Evolutionary conservation across 139 green algal genomes (phyloP).

Genomic region (Tetradesmus lagerheimii): DNA sequence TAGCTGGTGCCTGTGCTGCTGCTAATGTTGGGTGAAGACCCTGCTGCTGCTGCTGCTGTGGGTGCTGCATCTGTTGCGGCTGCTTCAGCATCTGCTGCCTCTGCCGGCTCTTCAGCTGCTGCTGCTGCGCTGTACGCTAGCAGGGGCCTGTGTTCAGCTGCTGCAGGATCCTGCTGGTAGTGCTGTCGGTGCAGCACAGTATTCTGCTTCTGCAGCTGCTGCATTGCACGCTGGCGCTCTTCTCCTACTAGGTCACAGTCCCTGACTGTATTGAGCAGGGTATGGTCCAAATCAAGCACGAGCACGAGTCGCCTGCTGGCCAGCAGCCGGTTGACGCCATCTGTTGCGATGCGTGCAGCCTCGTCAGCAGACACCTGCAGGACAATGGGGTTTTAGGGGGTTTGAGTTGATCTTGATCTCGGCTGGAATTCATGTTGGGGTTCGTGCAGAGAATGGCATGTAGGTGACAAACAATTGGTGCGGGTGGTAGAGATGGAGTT

Average conservation of each 20-base stretch:
- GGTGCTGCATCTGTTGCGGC: neutral
- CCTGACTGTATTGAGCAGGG: constrained; percentile 88
- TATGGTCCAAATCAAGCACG: constrained; percentile 97
- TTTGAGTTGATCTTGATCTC: neutral
- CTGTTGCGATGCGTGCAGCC: constrained; percentile 51
- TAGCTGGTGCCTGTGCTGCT: constrained; percentile 6
- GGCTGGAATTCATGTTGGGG: too few species aligned
- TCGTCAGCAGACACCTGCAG: constrained; percentile 54
- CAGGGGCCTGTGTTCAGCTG: neutral
- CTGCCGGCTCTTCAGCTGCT: neutral
- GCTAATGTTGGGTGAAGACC: neutral
- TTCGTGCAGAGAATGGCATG: neutral
- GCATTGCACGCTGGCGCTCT: neutral
- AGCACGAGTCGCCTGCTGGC: constrained; percentile 71
- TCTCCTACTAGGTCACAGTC: constrained; percentile 43
- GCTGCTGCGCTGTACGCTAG: neutral
- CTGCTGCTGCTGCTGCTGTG: neutral
- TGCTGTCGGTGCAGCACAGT: constrained; percentile 7
- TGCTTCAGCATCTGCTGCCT: neutral
- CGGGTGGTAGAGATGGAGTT: neutral
- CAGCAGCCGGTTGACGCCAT: constrained; percentile 48
- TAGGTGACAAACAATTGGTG: too few species aligned
- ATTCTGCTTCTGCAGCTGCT: neutral
- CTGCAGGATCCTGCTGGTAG: constrained; percentile 6
- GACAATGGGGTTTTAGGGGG: neutral